These are phyloP conservation scores for Vaccinium corymbosum DNA, from an alignment of 148 eudicot species.

Conservation along the genomic window DNA sequence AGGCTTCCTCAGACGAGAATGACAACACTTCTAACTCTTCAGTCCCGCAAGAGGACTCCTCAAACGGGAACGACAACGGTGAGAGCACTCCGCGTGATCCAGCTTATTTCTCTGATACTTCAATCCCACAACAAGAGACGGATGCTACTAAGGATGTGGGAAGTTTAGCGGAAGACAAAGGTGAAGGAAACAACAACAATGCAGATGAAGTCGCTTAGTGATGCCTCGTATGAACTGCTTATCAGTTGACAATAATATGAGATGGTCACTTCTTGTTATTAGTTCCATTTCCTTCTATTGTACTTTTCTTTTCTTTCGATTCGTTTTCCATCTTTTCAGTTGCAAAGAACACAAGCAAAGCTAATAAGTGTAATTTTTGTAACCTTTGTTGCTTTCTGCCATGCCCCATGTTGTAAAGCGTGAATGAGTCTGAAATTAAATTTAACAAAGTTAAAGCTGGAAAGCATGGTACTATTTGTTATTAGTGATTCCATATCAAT, in stretches of 20 bases:
- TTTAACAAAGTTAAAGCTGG: background rate
- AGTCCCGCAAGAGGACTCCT: conserved; percentile 28
- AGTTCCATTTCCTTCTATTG: background rate
- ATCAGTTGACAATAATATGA: background rate
- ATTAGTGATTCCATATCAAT: background rate
- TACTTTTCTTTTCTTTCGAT: too few relatives aligned
- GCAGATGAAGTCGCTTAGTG: conserved; percentile 51
- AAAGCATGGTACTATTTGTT: background rate
- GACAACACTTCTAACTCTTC: conserved; percentile 31
- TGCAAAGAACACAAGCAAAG: too few relatives aligned
- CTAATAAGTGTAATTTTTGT: background rate
- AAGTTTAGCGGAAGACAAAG: conserved; percentile 41
- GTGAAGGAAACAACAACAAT: conserved; percentile 33
- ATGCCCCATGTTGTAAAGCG: background rate
- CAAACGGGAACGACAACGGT: conserved; percentile 21
- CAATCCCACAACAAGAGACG: conserved; percentile 45
- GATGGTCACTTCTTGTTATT: background rate
- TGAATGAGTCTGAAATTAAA: too few relatives aligned
- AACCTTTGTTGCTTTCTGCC: background rate
- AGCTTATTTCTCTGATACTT: conserved; percentile 26
- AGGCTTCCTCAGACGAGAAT: conserved; percentile 20
- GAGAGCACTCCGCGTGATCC: conserved; percentile 26
- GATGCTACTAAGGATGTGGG: conserved; percentile 45
- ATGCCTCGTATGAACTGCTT: conserved; percentile 17
- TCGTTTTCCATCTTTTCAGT: too few relatives aligned